Percentiles rank a stretch among this genome's conserved stretches.
phyloP scores from a whole-genome alignment of 371 early-diverging fungal genomes.

The Actinomortierella wolfii region DNA sequence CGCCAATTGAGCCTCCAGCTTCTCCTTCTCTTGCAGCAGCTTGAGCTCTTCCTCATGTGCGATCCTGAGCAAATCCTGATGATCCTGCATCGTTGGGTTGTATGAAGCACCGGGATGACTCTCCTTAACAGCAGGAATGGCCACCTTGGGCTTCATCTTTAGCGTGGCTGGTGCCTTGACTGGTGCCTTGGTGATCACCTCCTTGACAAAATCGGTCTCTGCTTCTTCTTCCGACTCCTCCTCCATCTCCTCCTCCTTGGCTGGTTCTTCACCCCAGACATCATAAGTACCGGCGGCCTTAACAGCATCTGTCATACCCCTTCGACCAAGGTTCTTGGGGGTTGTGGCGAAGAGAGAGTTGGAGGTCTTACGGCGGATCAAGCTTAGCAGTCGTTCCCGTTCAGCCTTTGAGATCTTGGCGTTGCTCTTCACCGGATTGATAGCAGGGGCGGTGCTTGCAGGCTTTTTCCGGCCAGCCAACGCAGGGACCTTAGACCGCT shows the following conservation, averaged over 20 bases:
- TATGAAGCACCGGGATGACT: constrained; percentile 92
- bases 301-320: constrained; percentile 38
- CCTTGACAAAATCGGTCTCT: constrained; percentile 22
- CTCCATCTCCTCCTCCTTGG: constrained; percentile 1
- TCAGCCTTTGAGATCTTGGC: constrained; percentile 40
- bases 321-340: constrained; percentile 18
- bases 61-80: constrained; percentile 61
- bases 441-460: constrained; percentile 9
- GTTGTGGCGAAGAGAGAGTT: constrained; percentile 22
- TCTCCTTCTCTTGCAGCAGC: constrained; percentile 54
- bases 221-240: constrained; percentile 34
- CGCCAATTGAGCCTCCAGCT: constrained; percentile 50
- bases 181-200: constrained; percentile 41
- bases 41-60: constrained; percentile 58
- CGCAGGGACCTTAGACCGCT: constrained; percentile 65
- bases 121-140: constrained; percentile 70
- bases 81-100: constrained; percentile 82
- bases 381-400: constrained; percentile 23
- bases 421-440: constrained; percentile 18
- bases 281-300: constrained; percentile 53
- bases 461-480: constrained; percentile 38
- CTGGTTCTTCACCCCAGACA: constrained; percentile 56
- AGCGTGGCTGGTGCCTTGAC: constrained; percentile 61
- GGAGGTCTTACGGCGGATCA: constrained; percentile 34
- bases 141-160: constrained; percentile 52